phyloP scores from a whole-genome alignment of 192 early-diverging fungal genomes.

The Podila clonocystis region DNA sequence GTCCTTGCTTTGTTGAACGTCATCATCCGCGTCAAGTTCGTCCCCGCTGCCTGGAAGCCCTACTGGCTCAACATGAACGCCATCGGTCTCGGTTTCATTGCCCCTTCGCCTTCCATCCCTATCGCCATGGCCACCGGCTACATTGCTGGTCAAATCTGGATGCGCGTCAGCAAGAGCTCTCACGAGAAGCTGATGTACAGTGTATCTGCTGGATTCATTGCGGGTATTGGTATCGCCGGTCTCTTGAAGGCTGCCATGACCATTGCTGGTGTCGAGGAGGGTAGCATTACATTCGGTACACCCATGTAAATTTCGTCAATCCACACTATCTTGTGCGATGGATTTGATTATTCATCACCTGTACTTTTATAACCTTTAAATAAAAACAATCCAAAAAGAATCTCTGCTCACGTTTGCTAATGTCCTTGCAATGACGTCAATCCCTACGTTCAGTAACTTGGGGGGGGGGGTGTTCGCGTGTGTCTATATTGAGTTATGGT shows the following conservation, averaged over 20 bases:
- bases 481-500: too few relatives aligned
- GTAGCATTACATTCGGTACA: conserved; percentile 18
- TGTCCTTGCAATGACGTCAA: too few relatives aligned
- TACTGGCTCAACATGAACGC: conserved; percentile 70
- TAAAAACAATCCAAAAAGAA: too few relatives aligned
- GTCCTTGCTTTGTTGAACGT: conserved; percentile 50
- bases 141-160: conserved; percentile 56
- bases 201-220: conserved; percentile 60
- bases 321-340: too few relatives aligned
- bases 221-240: conserved; percentile 62
- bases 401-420: too few relatives aligned
- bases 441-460: too few relatives aligned
- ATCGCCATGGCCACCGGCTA: conserved; percentile 61
- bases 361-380: too few relatives aligned
- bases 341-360: too few relatives aligned
- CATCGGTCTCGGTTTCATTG: conserved; percentile 64
- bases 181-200: conserved; percentile 56
- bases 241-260: conserved; percentile 58
- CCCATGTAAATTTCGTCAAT: too few relatives aligned
- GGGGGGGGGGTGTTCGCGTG: too few relatives aligned
- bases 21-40: conserved; percentile 51
- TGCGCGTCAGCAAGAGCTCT: conserved; percentile 13
- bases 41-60: conserved; percentile 60
- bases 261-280: conserved; percentile 38
- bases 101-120: conserved; percentile 55